Conservation (phyloP, 2,329 filamentous ascomycete species). For the Colletotrichum brevisporum region DNA sequence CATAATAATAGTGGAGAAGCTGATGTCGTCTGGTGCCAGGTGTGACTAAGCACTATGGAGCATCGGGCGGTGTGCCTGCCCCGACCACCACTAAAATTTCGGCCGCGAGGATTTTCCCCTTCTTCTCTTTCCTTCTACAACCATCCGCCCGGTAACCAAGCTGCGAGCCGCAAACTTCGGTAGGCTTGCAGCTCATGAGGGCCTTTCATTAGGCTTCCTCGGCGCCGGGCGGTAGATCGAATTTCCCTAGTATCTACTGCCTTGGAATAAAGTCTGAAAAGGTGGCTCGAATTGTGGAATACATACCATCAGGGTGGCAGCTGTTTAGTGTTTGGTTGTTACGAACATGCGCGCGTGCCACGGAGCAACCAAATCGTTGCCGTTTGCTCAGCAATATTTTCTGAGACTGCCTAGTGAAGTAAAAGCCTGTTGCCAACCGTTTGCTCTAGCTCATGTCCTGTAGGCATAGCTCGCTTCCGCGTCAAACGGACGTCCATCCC, state of each 20-base stretch:
- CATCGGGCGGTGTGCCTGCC: constrained; percentile 38
- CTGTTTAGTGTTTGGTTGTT: too few species aligned
- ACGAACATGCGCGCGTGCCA: neutral
- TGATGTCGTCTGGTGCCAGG: constrained; percentile 22
- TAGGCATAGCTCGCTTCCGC: neutral
- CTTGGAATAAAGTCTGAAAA: constrained; percentile 83
- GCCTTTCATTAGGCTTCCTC: constrained; percentile 70
- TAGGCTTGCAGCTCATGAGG: constrained; percentile 49
- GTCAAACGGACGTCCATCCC: neutral
- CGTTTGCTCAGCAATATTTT: neutral
- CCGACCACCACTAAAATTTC: constrained; percentile 30
- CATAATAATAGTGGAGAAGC: constrained; percentile 19
- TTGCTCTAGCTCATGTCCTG: neutral
- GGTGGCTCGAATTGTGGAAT: constrained; percentile 86
- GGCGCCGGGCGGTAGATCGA: constrained; percentile 73
- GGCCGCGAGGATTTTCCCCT: neutral
- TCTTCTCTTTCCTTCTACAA: constrained; percentile 51
- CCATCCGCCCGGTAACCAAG: constrained; percentile 55
- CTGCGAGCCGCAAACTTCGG: constrained; percentile 41
- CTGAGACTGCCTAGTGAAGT: neutral
- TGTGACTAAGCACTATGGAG: neutral
- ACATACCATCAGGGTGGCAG: constrained; percentile 60
- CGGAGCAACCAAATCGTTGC: neutral
- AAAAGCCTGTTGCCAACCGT: neutral
- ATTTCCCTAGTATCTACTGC: constrained; percentile 87